Conservation (phyloP, 192 early-diverging fungal genomes). For the Geosiphon pyriformis region DNA sequence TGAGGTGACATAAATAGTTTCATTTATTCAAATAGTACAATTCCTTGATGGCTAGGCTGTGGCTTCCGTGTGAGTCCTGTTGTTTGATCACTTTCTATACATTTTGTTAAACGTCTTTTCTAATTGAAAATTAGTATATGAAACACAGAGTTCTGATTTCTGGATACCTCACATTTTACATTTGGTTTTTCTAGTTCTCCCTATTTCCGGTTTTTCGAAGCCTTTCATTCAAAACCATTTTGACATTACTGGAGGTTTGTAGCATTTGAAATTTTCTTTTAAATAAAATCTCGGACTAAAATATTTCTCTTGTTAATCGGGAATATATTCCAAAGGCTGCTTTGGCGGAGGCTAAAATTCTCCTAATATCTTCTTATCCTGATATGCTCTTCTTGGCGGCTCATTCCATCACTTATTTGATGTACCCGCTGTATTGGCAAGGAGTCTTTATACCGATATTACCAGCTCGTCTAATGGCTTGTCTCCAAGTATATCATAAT, state of each 20-base stretch:
- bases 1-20: too few relatives aligned
- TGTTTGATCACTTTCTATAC: too few relatives aligned
- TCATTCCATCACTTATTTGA: slow-evolving; percentile 55
- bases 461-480: slow-evolving; percentile 54
- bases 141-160: too few relatives aligned
- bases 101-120: too few relatives aligned
- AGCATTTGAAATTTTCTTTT: neutral
- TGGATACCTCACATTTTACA: too few relatives aligned
- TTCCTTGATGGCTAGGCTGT: too few relatives aligned
- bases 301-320: neutral
- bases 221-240: slow-evolving; percentile 57
- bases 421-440: slow-evolving; percentile 76
- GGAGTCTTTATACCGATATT: slow-evolving; percentile 73
- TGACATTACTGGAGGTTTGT: slow-evolving; percentile 64
- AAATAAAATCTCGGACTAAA: neutral
- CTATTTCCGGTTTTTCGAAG: slow-evolving; percentile 67
- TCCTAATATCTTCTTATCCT: slow-evolving; percentile 61
- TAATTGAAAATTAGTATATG: too few relatives aligned
- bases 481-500: slow-evolving; percentile 29
- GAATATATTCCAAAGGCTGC: slow-evolving; percentile 34
- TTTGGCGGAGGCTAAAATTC: slow-evolving; percentile 62
- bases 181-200: slow-evolving; percentile 54
- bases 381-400: slow-evolving; percentile 66
- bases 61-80: too few relatives aligned
- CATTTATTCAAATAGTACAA: too few relatives aligned